Conservation (phyloP, 108 stramenopile species). For the Skeletonema tropicum region DNA sequence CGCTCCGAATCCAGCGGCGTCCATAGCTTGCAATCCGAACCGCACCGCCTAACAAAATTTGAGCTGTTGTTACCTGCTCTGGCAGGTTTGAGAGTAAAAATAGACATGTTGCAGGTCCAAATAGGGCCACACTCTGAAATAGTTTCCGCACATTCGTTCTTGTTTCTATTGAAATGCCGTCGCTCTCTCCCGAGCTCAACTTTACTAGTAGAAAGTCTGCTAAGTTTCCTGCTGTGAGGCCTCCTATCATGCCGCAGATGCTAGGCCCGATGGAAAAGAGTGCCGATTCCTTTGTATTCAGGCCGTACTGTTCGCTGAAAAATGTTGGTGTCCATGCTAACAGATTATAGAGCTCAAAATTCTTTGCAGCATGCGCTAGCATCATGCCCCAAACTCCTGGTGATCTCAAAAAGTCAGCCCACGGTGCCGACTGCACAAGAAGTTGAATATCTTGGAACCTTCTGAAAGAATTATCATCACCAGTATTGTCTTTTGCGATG, state of each 20-base stretch:
- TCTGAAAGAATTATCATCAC: neutral
- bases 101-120: slow-evolving; percentile 80
- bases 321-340: slow-evolving; percentile 91
- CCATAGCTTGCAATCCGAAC: slow-evolving; percentile 76
- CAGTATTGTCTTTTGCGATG: slow-evolving; percentile 2
- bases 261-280: slow-evolving; percentile 72
- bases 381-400: slow-evolving; percentile 80
- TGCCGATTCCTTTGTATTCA: slow-evolving; percentile 80
- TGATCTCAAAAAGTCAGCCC: slow-evolving; percentile 67
- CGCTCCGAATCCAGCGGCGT: slow-evolving; percentile 77
- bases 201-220: slow-evolving; percentile 64
- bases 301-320: slow-evolving; percentile 81
- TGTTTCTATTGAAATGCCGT: slow-evolving; percentile 36
- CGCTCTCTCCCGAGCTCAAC: slow-evolving; percentile 1
- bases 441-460: slow-evolving; percentile 9
- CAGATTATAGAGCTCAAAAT: slow-evolving; percentile 88
- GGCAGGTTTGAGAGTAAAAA: slow-evolving; percentile 58
- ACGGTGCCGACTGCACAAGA: slow-evolving; percentile 60
- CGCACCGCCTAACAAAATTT: slow-evolving; percentile 57
- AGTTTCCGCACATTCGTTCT: slow-evolving; percentile 71
- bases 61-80: slow-evolving; percentile 57
- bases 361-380: slow-evolving; percentile 87
- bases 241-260: slow-evolving; percentile 74
- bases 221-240: slow-evolving; percentile 66
- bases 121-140: slow-evolving; percentile 79